phyloP scores from a whole-genome alignment of 768 basidiomycete species.

The Botryobasidium botryosum region DNA sequence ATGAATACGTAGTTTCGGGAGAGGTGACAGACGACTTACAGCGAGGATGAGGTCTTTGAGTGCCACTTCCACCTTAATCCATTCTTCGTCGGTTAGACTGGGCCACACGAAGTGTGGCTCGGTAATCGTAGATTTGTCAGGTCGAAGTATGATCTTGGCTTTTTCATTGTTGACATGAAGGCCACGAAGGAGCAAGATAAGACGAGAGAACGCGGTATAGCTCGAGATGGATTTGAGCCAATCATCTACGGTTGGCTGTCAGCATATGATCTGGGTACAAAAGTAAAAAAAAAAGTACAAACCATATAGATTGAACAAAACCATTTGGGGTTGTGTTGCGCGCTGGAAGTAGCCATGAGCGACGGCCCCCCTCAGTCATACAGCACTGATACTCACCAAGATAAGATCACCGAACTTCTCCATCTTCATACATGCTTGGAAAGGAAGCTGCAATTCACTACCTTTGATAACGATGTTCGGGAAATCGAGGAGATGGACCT shows the following conservation, averaged over 20 bases:
- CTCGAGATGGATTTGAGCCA: slow-evolving; percentile 99
- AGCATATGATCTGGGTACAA: no score
- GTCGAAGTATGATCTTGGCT: slow-evolving; percentile 94
- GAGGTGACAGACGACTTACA: slow-evolving; percentile 24
- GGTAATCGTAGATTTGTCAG: slow-evolving; percentile 92
- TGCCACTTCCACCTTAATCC: slow-evolving; percentile 98
- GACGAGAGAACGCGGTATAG: slow-evolving; percentile 95
- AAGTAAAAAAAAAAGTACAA: slow-evolving; percentile 12
- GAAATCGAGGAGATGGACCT: slow-evolving; percentile 98
- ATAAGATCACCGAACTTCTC: slow-evolving; percentile 99
- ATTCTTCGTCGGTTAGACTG: slow-evolving; percentile 79
- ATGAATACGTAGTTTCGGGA: not conserved
- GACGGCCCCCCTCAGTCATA: not conserved
- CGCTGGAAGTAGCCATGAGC: slow-evolving; percentile 31
- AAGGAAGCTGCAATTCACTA: slow-evolving; percentile 90
- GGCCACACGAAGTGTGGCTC: slow-evolving; percentile 99
- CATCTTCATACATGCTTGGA: slow-evolving; percentile 99
- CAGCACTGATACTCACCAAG: slow-evolving; percentile 30
- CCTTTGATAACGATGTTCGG: slow-evolving; percentile 99
- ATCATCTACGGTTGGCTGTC: slow-evolving; percentile 43
- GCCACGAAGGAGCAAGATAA: slow-evolving; percentile 92
- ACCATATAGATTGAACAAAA: slow-evolving; percentile 93
- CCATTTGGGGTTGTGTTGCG: slow-evolving; percentile 98
- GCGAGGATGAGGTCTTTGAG: slow-evolving; percentile 94
- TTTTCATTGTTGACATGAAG: slow-evolving; percentile 99